Percentiles rank a stretch among this genome's conserved stretches.
These are phyloP conservation scores for Botrytis aclada DNA, from an alignment of 2,329 filamentous ascomycete genomes.

Conservation along the genomic window DNA sequence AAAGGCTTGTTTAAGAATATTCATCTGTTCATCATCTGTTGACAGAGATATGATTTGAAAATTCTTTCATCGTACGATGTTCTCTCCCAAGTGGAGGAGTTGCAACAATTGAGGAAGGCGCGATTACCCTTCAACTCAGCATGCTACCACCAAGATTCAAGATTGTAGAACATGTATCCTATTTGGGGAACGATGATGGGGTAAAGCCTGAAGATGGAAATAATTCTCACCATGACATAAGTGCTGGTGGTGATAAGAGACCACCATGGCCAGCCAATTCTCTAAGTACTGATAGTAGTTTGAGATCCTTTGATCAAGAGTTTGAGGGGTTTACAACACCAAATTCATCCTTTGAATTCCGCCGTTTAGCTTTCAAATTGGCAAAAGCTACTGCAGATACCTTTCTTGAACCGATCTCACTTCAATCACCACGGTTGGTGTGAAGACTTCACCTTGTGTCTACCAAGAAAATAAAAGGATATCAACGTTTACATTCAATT, in stretches of 20 bases:
- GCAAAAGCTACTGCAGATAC: neutral
- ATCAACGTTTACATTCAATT: neutral
- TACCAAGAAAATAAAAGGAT: neutral
- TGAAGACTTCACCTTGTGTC: neutral
- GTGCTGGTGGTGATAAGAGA: neutral
- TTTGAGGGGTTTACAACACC: no score
- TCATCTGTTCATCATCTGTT: neutral
- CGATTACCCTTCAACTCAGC: neutral
- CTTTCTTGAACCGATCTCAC: neutral
- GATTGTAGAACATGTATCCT: neutral
- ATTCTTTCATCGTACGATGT: neutral
- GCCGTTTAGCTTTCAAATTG: neutral
- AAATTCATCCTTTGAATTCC: neutral
- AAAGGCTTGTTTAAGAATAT: neutral
- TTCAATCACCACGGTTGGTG: neutral
- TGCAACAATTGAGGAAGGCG: neutral
- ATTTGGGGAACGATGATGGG: neutral
- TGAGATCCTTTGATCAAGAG: no score
- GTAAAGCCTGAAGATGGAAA: neutral
- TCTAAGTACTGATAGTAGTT: neutral
- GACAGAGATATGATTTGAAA: neutral
- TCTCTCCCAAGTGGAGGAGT: neutral
- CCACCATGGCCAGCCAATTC: neutral
- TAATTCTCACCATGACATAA: neutral
- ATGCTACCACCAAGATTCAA: neutral